These are phyloP conservation scores for Aspergillus affinis DNA, from an alignment of 495 filamentous ascomycete species.

Conservation along the genomic window DNA sequence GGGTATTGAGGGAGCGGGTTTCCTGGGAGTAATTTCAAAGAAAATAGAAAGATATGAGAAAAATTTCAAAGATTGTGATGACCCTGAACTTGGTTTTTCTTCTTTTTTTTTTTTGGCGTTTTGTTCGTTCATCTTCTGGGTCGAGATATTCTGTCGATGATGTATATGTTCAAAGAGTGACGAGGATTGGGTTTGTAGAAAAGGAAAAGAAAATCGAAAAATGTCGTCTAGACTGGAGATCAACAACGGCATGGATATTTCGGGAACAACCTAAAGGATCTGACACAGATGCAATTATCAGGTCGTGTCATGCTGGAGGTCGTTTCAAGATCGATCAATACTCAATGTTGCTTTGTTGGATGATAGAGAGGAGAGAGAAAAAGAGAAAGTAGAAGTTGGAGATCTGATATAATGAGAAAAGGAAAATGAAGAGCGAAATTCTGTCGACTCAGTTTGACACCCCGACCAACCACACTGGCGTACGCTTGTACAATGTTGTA, in stretches of 20 bases:
- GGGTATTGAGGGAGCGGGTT: constrained; percentile 13
- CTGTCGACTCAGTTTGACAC: constrained; percentile 5
- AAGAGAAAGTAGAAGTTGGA: constrained; percentile 10
- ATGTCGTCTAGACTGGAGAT: constrained; percentile 2
- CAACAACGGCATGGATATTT: not conserved
- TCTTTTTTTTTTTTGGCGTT: constrained; percentile 20
- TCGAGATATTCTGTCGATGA: constrained; percentile 6
- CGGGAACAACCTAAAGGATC: not conserved
- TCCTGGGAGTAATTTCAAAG: constrained; percentile 6
- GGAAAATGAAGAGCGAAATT: constrained; percentile 6
- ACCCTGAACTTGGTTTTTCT: constrained; percentile 24
- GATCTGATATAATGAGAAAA: not conserved
- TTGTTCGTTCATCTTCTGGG: constrained; percentile 6
- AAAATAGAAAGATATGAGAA: constrained; percentile 7
- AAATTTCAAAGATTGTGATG: constrained; percentile 13
- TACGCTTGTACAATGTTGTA: not conserved
- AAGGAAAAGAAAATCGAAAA: constrained; percentile 19
- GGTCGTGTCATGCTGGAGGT: not conserved
- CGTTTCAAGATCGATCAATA: not conserved
- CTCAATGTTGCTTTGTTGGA: constrained; percentile 6
- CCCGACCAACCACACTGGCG: not conserved
- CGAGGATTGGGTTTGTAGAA: constrained; percentile 6
- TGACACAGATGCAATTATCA: not conserved
- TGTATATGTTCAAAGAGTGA: constrained; percentile 7
- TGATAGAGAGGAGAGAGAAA: constrained; percentile 7